phyloP scores from a whole-genome alignment of 2,329 filamentous ascomycete genomes.

The Pseudogymnoascus sp. region DNA sequence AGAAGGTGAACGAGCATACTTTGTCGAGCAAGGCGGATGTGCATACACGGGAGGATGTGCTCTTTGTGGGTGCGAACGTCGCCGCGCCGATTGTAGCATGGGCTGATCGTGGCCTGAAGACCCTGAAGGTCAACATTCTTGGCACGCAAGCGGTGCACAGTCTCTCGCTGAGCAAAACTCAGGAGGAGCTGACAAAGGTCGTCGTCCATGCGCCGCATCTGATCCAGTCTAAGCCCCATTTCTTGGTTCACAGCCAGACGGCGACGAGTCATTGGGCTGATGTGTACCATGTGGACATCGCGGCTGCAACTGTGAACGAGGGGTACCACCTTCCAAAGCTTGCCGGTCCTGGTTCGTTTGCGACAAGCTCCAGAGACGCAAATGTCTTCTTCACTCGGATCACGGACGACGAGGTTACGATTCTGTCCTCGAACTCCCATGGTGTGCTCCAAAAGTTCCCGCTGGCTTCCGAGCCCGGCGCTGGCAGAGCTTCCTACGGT shows the following conservation, averaged over 20 bases:
- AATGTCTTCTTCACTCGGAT: slow-evolving; percentile 87
- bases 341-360: slow-evolving; percentile 64
- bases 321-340: slow-evolving; percentile 72
- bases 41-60: slow-evolving; percentile 52
- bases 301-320: slow-evolving; percentile 60
- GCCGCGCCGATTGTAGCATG: slow-evolving; percentile 68
- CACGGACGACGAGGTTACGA: slow-evolving; percentile 62
- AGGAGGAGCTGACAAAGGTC: slow-evolving; percentile 46
- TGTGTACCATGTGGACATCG: slow-evolving; percentile 74
- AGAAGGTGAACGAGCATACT: slow-evolving; percentile 60
- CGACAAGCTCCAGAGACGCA: slow-evolving; percentile 65
- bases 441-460: slow-evolving; percentile 70
- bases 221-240: slow-evolving; percentile 66
- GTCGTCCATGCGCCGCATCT: slow-evolving; percentile 66
- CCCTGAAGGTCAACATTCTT: slow-evolving; percentile 64
- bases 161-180: slow-evolving; percentile 41
- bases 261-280: slow-evolving; percentile 67
- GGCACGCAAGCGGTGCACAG: slow-evolving; percentile 50
- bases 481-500: slow-evolving; percentile 51
- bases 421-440: slow-evolving; percentile 70
- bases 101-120: slow-evolving; percentile 55
- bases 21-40: slow-evolving; percentile 71
- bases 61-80: slow-evolving; percentile 69
- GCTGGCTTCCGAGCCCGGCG: slow-evolving; percentile 38
- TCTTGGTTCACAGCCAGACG: slow-evolving; percentile 75